Evolutionary conservation across 2,329 filamentous ascomycete genomes (phyloP).

Genomic region (Verticillium isaacii): DNA sequence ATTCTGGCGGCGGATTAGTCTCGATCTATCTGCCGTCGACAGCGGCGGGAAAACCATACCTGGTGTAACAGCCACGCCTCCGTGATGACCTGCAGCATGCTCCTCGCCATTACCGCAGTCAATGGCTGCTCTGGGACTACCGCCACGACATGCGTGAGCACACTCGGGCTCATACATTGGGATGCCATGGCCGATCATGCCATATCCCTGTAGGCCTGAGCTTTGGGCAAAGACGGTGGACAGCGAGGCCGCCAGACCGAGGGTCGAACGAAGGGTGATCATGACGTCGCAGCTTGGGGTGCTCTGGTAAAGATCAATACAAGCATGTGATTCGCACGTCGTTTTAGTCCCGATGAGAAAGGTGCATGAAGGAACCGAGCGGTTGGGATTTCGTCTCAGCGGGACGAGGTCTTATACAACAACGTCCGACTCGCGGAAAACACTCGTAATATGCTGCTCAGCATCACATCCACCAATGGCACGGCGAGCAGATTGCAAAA

Average conservation of each 20-base stretch:
- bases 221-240: neutral
- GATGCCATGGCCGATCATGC: constrained; percentile 1
- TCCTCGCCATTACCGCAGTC: constrained; percentile 1
- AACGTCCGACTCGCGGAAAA: neutral
- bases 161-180: constrained; percentile 28
- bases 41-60: neutral
- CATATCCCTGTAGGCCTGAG: neutral
- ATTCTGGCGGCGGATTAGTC: constrained; percentile 4
- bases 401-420: neutral
- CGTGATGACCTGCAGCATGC: constrained; percentile 2
- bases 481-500: neutral
- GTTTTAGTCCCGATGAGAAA: neutral
- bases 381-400: neutral
- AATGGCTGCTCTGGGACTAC: neutral
- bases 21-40: neutral
- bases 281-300: neutral
- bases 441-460: neutral
- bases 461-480: neutral
- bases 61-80: constrained; percentile 1
- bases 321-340: neutral
- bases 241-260: neutral
- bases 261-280: neutral
- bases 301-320: neutral
- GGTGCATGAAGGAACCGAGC: neutral
- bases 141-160: constrained; percentile 26